Conservation (phyloP, 2,329 filamentous ascomycete genomes). For the Diaporthe longicolla region DNA sequence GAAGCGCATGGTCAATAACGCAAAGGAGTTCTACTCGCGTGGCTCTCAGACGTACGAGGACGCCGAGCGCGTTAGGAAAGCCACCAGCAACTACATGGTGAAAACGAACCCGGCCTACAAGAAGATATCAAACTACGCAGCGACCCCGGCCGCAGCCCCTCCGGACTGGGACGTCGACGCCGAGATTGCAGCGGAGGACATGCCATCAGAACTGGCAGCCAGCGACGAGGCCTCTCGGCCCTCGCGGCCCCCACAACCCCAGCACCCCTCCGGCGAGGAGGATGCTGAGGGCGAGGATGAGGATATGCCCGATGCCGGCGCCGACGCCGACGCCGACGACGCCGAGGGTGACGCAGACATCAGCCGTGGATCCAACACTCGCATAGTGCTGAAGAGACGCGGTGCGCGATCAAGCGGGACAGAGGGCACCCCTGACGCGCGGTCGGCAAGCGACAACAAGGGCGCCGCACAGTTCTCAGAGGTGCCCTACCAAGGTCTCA, state of each 20-base stretch:
- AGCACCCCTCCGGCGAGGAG: conserved; percentile 38
- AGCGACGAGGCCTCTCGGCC: conserved; percentile 27
- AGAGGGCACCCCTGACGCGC: conserved; percentile 48
- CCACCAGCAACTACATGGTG: conserved; percentile 89
- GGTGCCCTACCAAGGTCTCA: conserved; percentile 77
- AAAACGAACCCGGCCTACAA: conserved; percentile 88
- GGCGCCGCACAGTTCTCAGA: conserved; percentile 68
- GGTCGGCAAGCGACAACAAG: conserved; percentile 51
- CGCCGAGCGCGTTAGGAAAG: conserved; percentile 88
- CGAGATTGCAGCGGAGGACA: conserved; percentile 37
- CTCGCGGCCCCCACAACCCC: conserved; percentile 27
- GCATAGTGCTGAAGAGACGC: conserved; percentile 43
- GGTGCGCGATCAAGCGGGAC: conserved; percentile 48
- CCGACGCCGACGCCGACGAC: conserved; percentile 47
- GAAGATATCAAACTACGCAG: conserved; percentile 74
- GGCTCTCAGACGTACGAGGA: conserved; percentile 82
- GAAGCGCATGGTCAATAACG: conserved; percentile 89
- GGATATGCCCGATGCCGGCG: conserved; percentile 48
- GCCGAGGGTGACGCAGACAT: conserved; percentile 50
- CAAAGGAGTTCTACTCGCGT: conserved; percentile 85
- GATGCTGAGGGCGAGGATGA: conserved; percentile 48
- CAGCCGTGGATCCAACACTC: conserved; percentile 36
- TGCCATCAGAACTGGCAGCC: conserved; percentile 36
- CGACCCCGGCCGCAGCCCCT: conserved; percentile 80
- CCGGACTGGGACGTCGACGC: conserved; percentile 56